These are phyloP conservation scores for Daucus carota DNA, from an alignment of 129 eudicot genomes.

Conservation along the genomic window DNA sequence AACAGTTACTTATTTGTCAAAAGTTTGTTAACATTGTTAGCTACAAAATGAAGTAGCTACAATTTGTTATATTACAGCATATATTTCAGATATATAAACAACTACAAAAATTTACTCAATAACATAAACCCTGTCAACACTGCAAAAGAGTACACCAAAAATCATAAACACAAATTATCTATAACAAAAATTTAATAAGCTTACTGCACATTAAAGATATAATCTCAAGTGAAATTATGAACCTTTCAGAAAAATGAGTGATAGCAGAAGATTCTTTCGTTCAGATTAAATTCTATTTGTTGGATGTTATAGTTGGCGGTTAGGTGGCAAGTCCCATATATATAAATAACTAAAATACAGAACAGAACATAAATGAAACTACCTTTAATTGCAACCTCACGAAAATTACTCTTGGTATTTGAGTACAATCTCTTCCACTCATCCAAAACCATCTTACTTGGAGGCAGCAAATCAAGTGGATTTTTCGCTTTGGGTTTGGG, in stretches of 20 bases:
- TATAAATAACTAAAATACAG: background rate
- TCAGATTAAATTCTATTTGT: background rate
- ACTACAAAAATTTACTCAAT: background rate
- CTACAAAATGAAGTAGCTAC: background rate
- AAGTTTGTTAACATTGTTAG: background rate
- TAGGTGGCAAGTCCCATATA: background rate
- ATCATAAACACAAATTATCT: background rate
- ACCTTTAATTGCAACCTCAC: constrained; percentile 98
- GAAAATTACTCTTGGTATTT: constrained; percentile 86
- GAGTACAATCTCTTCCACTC: constrained; percentile 99
- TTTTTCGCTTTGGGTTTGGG: constrained; percentile 97
- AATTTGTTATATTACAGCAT: background rate
- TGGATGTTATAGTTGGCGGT: background rate
- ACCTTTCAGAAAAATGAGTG: background rate
- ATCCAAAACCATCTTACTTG: constrained; percentile 85
- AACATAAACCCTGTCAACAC: background rate
- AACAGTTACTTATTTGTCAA: background rate
- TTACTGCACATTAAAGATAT: background rate
- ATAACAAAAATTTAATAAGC: too few relatives aligned
- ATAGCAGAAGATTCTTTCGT: background rate
- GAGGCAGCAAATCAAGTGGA: constrained; percentile 90
- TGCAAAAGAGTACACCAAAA: background rate
- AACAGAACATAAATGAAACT: background rate
- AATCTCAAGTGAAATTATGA: background rate
- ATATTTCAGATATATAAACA: background rate